These are phyloP conservation scores for Tilletiaria anomala DNA, from an alignment of 1,284 basidiomycete species.

Conservation along the genomic window DNA sequence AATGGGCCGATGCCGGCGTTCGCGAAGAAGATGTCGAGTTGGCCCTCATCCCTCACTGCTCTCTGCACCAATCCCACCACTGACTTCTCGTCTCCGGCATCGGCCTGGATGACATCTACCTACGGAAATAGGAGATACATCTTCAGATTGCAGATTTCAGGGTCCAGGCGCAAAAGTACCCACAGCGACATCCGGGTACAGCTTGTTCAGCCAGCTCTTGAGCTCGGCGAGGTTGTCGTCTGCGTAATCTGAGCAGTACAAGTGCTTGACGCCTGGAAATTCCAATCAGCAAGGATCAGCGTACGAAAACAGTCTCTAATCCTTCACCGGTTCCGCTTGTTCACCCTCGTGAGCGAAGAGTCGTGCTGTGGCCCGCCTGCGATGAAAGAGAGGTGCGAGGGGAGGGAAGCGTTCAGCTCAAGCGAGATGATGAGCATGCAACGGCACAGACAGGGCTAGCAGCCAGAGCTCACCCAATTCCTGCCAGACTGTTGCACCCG, in stretches of 20 bases:
- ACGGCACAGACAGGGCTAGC: too few relatives aligned
- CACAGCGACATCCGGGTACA: slow-evolving; percentile 64
- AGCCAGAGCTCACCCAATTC: too few relatives aligned
- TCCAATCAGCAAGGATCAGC: slow-evolving; percentile 2
- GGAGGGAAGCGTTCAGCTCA: too few relatives aligned
- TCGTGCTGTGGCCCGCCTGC: slow-evolving; percentile 15
- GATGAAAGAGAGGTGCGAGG: too few relatives aligned
- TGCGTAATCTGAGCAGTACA: slow-evolving; percentile 71
- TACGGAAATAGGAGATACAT: too few relatives aligned
- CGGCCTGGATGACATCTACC: slow-evolving; percentile 46
- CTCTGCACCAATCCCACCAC: slow-evolving; percentile 57
- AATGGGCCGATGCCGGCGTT: slow-evolving; percentile 49
- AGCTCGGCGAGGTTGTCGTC: slow-evolving; percentile 57
- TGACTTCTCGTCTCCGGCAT: slow-evolving; percentile 65
- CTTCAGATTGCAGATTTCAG: background rate
- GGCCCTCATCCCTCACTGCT: slow-evolving; percentile 63
- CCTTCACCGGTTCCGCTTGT: background rate
- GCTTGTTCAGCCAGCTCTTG: slow-evolving; percentile 52
- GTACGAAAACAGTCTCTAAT: background rate
- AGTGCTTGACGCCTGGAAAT: slow-evolving; percentile 56
- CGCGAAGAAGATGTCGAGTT: slow-evolving; percentile 82
- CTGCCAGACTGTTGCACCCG: slow-evolving; percentile 43
- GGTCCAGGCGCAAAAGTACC: background rate
- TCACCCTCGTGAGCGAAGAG: slow-evolving; percentile 25
- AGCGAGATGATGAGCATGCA: too few relatives aligned